Percentiles rank a stretch among this genome's conserved stretches.
These are phyloP conservation scores for Linum trigynum DNA, from an alignment of 345 rosid genomes.

Conservation along the genomic window DNA sequence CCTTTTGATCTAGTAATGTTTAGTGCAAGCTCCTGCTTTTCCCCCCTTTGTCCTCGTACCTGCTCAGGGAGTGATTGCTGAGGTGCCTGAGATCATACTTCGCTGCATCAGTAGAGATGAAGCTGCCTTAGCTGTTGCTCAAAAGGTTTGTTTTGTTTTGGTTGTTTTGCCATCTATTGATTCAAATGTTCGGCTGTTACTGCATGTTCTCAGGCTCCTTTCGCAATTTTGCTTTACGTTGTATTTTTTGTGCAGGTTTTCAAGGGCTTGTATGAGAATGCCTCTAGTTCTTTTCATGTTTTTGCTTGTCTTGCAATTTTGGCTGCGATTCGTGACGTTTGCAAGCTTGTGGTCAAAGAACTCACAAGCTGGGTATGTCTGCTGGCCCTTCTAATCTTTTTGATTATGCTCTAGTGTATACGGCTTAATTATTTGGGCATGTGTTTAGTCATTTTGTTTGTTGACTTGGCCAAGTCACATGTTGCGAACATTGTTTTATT, in stretches of 20 bases:
- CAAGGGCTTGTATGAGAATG: slow-evolving; percentile 79
- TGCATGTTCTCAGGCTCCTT: background rate
- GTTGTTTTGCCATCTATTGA: too few species aligned
- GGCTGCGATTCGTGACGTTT: slow-evolving; percentile 85
- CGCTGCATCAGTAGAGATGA: slow-evolving; percentile 91
- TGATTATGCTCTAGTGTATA: background rate
- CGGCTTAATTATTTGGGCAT: background rate
- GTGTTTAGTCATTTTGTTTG: background rate
- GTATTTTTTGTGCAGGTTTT: slow-evolving; percentile 47
- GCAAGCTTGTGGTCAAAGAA: slow-evolving; percentile 89
- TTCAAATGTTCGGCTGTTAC: too few species aligned
- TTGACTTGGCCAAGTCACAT: background rate
- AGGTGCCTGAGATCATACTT: slow-evolving; percentile 92
- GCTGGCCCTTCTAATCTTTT: slow-evolving; percentile 1
- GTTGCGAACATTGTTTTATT: background rate
- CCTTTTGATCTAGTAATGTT: background rate
- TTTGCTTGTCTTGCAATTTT: slow-evolving; percentile 75
- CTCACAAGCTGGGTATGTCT: slow-evolving; percentile 94
- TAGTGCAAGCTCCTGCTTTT: background rate
- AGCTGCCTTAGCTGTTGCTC: slow-evolving; percentile 96
- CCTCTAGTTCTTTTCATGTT: slow-evolving; percentile 62
- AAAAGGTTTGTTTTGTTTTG: slow-evolving; percentile 40
- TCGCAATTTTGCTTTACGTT: background rate
- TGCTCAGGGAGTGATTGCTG: slow-evolving; percentile 66
- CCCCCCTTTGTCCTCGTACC: background rate